Base-by-base conservation (phyloP, 805 yeast genomes). In the Candida arabinofermentans region DNA sequence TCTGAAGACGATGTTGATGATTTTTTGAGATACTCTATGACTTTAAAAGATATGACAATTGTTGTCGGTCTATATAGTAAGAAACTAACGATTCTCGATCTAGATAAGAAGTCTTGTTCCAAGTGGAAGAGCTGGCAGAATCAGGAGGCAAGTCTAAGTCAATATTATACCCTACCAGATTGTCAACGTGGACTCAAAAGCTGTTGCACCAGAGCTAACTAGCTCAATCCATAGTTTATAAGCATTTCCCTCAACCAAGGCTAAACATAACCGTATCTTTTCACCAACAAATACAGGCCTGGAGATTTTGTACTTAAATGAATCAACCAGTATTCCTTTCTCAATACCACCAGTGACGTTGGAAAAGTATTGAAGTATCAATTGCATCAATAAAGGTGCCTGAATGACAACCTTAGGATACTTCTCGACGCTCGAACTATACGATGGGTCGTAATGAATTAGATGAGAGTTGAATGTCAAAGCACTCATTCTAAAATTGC, bases 381-480 rank as follows among this genome's bases (percentile, higher is more conserved):
- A 48, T 8, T 83, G 79, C 1, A 85, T 73, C 43, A 85, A 66
- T 40, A 90, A 67, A 0, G 97, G 96, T 0, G 96, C 99, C 34
- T 86, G 96, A 0, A 83, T 81, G 1, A 91, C 64, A 0, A 81
- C 59, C 27, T 69, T 67, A 0, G 82, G 80, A 37, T 87, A 75
- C 1, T 75, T 70, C 54, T 91, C 98, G 2, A 52, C 54, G 0
- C 56, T 42, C 3, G 40, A 50, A 7, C 87, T 72, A 57, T 86
- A 86, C 1, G 49, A 48, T 5, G 61, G 58, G 55, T 86, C 86
- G 59, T 79, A 81, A 63, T 91, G 99, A 30, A 91, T 86, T 43
- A 74, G 72, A 62, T 91, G 99, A 3, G 95, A 71, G 58, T 91
- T 91, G 64, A 81, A 81, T 1, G 93, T 81, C 40, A 93, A 59